Evolutionary conservation across 768 basidiomycete species (phyloP), one percentile per base, ranked within the genome.

Genomic region (Lactarius trivialis): DNA sequence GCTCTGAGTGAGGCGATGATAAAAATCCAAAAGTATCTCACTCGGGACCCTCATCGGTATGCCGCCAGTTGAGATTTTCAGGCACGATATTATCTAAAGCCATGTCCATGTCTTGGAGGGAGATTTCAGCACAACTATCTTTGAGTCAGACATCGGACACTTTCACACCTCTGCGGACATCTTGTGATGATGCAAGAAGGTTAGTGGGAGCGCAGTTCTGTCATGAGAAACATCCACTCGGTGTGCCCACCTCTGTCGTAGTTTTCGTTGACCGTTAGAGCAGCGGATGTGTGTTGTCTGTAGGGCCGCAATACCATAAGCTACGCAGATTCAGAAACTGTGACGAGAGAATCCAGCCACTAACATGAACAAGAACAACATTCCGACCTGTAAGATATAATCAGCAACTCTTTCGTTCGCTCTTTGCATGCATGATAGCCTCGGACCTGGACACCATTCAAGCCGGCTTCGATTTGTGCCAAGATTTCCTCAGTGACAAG

Each of bases 41-140:
- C 92, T 96, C 93, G 51, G 86, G 89, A 24, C 93, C 93, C 77
- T 98, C 94, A 70, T 93, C 92, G 0, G 85, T 91, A 72, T 97
- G 94, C 41, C 77, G 76, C 93, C 93, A 96, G 56, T 82, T 74
- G 15, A 95, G 76, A 15, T 71, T 79, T 71, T 97, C 93, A 0
- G 94, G 94, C 0, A 98, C 92, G 61, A 97, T 85, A 33, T 75
- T 80, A 74, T 97, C 94, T 21, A 97, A 76, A 4, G 91, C 91
- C 91, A 95, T 96, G 69, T 91, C 86, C 93, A 97, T 95, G 71
- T 97, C 94, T 90, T 63, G 61, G 1, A 15, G 45, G 36, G 17
- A 26, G 24, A 51, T 11, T 17, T 33, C 11, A 49, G 37, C 39
- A 77, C 73, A 68, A 77, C 15, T 4, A 73, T 73, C 48, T 17